Evolutionary conservation across 805 yeast genomes (phyloP), one percentile per base, ranked within the genome.

Genomic region (Candida bentonensis): DNA sequence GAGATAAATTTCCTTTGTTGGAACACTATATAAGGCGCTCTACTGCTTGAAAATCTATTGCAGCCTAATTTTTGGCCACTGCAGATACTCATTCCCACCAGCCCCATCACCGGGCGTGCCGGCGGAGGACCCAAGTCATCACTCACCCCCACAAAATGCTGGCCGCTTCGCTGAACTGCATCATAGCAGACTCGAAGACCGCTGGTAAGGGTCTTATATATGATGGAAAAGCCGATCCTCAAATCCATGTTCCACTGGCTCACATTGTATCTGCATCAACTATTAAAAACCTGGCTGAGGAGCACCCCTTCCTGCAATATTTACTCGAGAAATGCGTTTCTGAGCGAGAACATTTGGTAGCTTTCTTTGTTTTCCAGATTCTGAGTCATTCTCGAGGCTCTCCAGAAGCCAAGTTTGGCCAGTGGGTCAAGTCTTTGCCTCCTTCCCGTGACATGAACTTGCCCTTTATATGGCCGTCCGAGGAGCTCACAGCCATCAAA

Each of bases 401-500:
- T 7, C 48, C 52, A 3, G 55, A 54, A 30, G 40, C 23, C 3
- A 39, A 25, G 33, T 47, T 43, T 17, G 53, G 45, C 23, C 26
- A 42, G 2, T 60, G 60, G 50, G 40, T 59, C 15, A 46, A 45
- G 26, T 23, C 46, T n/a, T 47, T 61, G 22, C 65, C 65, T 1
- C 49, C 51, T 3, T 36, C 48, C 13, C 22, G 41, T n/a, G 54
- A 53, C 15, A 52, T 60, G 34, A 50, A 53, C 43, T 51, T 57
- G 42, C 65, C 65, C 9, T 57, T 51, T 47, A 44, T 50, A 1
- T 57, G 59, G 57, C 43, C 49, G 21, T 51, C 48, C 15, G 53
- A 49, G 22, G 57, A 53, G 15, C 48, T 58, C 41, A 53, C 52
- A 15, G 42, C 40, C 9, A 46, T 57, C 17, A 40, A 46, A 28